These are phyloP conservation scores for Myotisia sp. DNA, from an alignment of 2,329 filamentous ascomycete genomes.

Conservation along the genomic window DNA sequence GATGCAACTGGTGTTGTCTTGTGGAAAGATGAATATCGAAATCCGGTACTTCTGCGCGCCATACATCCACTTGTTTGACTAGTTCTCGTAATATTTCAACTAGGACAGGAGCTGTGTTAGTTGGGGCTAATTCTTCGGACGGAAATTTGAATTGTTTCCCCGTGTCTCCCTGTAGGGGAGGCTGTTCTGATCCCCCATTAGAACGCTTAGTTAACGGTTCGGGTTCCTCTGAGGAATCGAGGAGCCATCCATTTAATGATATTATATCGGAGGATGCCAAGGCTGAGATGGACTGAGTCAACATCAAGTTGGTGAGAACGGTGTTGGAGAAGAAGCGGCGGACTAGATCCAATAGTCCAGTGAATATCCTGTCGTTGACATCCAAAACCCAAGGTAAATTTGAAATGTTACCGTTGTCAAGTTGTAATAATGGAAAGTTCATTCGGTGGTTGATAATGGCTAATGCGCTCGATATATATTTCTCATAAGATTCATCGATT, in stretches of 20 bases:
- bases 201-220: constrained; percentile 29
- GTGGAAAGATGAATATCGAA: constrained; percentile 58
- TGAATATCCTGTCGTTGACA: constrained; percentile 46
- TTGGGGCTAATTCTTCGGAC: constrained; percentile 12
- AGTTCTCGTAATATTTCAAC: constrained; percentile 46
- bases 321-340: constrained; percentile 77
- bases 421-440: constrained; percentile 11
- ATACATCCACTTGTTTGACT: constrained; percentile 47
- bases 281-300: constrained; percentile 72
- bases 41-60: constrained; percentile 50
- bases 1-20: constrained; percentile 33
- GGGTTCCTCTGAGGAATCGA: constrained; percentile 55
- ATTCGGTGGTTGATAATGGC: constrained; percentile 30
- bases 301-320: constrained; percentile 74
- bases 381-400: constrained; percentile 53
- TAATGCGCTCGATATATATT: constrained; percentile 39
- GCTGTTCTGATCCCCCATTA: constrained; percentile 23
- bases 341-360: constrained; percentile 44
- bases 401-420: constrained; percentile 28
- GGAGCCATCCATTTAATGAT: constrained; percentile 77
- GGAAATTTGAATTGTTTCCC: no score
- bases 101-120: constrained; percentile 33
- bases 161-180: constrained; percentile 15
- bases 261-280: constrained; percentile 75
- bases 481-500: constrained; percentile 30